Evolutionary conservation across 257 asterid genomes (phyloP).

Genomic region (Cordia subcordata): DNA sequence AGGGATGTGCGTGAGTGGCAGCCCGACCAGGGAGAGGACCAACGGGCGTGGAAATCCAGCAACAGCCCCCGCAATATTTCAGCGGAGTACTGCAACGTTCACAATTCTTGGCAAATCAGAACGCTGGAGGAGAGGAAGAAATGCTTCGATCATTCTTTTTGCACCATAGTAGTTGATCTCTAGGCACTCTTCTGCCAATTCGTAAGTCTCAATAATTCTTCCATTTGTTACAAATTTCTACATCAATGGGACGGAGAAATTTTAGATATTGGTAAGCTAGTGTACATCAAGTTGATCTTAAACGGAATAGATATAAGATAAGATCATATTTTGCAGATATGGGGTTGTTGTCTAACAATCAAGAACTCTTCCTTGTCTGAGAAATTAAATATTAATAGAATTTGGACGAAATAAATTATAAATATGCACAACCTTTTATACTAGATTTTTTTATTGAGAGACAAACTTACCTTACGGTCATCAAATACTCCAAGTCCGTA

Average conservation of each 20-base stretch:
- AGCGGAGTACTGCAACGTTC: too few relatives aligned
- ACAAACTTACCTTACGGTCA: constrained; percentile 2
- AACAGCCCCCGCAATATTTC: too few relatives aligned
- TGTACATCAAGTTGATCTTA: background rate
- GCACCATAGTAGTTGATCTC: constrained; percentile 55
- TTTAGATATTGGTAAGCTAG: background rate
- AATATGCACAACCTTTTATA: too few relatives aligned
- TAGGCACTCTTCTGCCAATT: constrained; percentile 34
- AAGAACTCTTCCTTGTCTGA: too few relatives aligned
- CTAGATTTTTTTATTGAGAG: too few relatives aligned
- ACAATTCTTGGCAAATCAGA: constrained; percentile 60
- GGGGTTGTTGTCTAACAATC: too few relatives aligned
- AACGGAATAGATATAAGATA: background rate
- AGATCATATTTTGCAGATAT: too few relatives aligned
- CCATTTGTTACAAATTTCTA: constrained; percentile 28
- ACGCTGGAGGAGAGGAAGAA: constrained; percentile 48
- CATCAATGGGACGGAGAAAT: background rate
- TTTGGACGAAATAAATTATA: background rate
- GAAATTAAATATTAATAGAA: too few relatives aligned
- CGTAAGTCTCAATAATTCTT: constrained; percentile 30
- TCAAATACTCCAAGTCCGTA: too few relatives aligned
- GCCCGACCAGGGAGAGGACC: too few relatives aligned
- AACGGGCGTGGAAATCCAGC: too few relatives aligned
- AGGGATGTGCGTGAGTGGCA: too few relatives aligned
- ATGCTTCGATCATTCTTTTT: constrained; percentile 42